These are phyloP conservation scores for Parachaetomium inaequale DNA, from an alignment of 495 filamentous ascomycete genomes.

Conservation along the genomic window DNA sequence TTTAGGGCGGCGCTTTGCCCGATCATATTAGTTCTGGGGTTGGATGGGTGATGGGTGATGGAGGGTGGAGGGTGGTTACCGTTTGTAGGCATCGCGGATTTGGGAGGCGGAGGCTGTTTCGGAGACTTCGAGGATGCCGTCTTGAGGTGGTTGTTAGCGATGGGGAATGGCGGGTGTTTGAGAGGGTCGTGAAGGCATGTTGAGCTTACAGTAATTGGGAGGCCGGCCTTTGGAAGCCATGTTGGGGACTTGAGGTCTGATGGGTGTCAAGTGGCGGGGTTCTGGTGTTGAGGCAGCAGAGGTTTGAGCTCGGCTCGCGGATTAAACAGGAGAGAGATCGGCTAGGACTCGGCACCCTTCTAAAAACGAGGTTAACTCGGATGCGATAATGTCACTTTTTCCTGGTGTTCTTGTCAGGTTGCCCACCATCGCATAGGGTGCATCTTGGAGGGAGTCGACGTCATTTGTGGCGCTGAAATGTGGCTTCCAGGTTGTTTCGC, in stretches of 20 bases:
- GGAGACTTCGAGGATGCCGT: conserved; percentile 68
- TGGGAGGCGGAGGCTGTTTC: conserved; percentile 73
- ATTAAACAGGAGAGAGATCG: neutral
- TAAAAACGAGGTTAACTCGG: neutral
- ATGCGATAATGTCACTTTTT: neutral
- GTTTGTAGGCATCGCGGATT: conserved; percentile 93
- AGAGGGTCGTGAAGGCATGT: neutral
- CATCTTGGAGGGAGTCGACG: conserved; percentile 25
- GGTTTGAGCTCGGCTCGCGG: neutral
- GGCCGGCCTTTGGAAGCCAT: conserved; percentile 42
- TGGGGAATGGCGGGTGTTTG: neutral
- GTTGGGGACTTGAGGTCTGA: too few relatives aligned
- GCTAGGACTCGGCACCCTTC: neutral
- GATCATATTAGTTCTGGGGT: conserved; percentile 1
- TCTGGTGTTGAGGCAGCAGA: neutral
- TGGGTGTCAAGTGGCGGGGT: neutral
- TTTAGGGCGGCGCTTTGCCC: conserved; percentile 75
- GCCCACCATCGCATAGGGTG: neutral
- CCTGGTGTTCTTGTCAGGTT: neutral
- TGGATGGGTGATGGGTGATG: neutral
- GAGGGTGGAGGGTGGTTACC: conserved; percentile 40
- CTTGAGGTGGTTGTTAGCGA: conserved; percentile 40
- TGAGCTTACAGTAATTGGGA: conserved; percentile 51
- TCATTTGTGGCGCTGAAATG: conserved; percentile 42
- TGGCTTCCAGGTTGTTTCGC: conserved; percentile 26